These are phyloP conservation scores for Saccharomycopsis olivae DNA, from an alignment of 805 yeast species.

Conservation along the genomic window DNA sequence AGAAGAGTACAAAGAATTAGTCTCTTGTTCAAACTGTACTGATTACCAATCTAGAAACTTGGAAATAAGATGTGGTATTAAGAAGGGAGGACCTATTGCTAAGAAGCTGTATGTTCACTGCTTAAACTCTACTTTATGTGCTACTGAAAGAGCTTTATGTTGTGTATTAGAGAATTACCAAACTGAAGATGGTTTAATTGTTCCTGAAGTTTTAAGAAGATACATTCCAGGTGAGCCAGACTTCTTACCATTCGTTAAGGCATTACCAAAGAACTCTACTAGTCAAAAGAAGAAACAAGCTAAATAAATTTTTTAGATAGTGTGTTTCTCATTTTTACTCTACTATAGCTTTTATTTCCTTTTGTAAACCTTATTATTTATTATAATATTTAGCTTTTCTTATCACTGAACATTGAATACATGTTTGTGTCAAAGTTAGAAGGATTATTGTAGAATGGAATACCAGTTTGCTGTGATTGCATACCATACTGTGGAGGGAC, in stretches of 20 bases:
- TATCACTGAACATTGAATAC: constrained; percentile 25
- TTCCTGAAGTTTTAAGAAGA: constrained; percentile 92
- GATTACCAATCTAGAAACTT: constrained; percentile 98
- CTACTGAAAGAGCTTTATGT: constrained; percentile 97
- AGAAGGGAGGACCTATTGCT: constrained; percentile 75
- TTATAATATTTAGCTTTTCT: no score
- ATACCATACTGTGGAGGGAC: constrained; percentile 20
- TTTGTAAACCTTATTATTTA: no score
- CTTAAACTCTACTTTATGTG: constrained; percentile 92
- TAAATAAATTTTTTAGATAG: constrained; percentile 6
- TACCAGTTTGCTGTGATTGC: constrained; percentile 25
- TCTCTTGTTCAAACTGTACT: constrained; percentile 97
- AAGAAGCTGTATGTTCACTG: constrained; percentile 98
- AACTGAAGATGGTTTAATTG: constrained; percentile 86
- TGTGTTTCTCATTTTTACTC: not conserved
- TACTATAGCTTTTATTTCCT: not conserved
- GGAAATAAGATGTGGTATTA: constrained; percentile 97
- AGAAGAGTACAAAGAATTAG: constrained; percentile 95
- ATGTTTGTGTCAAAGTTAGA: constrained; percentile 39
- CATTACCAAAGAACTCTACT: constrained; percentile 89
- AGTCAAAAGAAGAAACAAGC: constrained; percentile 57
- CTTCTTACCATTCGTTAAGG: constrained; percentile 82
- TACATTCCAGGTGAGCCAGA: constrained; percentile 99
- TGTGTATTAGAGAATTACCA: constrained; percentile 97
- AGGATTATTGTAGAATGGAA: constrained; percentile 37